Evolutionary conservation across 495 filamentous ascomycete genomes (phyloP).

Genomic region (Penicillium cosmopolitanum): DNA sequence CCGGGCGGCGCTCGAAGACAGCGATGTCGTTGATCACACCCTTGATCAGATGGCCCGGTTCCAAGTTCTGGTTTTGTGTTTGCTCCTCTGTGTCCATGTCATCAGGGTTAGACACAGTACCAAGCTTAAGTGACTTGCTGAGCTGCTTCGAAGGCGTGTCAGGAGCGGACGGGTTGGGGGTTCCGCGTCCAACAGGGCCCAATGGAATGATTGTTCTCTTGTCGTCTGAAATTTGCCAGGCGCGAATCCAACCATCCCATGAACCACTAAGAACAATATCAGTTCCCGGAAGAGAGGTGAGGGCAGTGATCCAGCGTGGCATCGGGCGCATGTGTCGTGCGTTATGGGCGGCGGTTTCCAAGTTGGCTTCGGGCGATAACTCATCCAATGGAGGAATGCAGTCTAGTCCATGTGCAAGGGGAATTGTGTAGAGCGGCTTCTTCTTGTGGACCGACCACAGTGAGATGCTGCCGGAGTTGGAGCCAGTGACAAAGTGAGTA

Average conservation of each 20-base stretch:
- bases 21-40: conserved; percentile 87
- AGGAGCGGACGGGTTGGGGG: conserved; percentile 18
- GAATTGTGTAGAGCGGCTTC: conserved; percentile 83
- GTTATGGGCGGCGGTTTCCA: conserved; percentile 62
- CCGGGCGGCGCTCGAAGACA: conserved; percentile 67
- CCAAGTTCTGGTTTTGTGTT: conserved; percentile 17
- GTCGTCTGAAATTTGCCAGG: conserved; percentile 83
- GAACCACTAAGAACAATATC: conserved; percentile 87
- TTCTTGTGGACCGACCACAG: conserved; percentile 95
- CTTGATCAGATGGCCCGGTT: conserved; percentile 50
- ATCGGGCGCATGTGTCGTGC: conserved; percentile 43
- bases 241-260: conserved; percentile 87
- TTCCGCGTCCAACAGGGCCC: conserved; percentile 61
- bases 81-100: conserved; percentile 29
- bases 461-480: conserved; percentile 81
- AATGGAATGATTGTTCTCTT: conserved; percentile 76
- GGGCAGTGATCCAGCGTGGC: conserved; percentile 88
- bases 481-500: conserved; percentile 87
- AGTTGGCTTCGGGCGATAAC: conserved; percentile 68
- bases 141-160: conserved; percentile 46
- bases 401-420: conserved; percentile 83
- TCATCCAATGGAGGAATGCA: conserved; percentile 64
- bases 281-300: conserved; percentile 81
- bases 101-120: conserved; percentile 9
- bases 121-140: conserved; percentile 27